Evolutionary conservation across 1,284 basidiomycete species (phyloP).

Genomic region (Sanghuangporus baumii): DNA sequence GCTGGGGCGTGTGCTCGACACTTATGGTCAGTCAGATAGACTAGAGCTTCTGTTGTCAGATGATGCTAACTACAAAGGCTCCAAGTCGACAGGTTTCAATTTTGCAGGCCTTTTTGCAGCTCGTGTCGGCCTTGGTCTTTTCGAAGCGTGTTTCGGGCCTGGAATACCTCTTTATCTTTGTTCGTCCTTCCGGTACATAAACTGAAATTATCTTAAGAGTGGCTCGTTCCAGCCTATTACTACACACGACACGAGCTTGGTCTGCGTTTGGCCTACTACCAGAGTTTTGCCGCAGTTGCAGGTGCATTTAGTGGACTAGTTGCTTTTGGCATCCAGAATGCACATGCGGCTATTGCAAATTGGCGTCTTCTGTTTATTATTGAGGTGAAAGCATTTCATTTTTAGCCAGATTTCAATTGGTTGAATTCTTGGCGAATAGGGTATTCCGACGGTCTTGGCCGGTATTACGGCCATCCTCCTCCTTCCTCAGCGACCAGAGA

Average conservation of each 20-base stretch:
- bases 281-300: conserved; percentile 73
- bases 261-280: conserved; percentile 70
- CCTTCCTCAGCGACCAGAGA: too few relatives aligned
- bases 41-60: background rate
- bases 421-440: conserved; percentile 62
- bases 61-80: background rate
- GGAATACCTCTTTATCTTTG: conserved; percentile 71
- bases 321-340: conserved; percentile 65
- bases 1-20: conserved; percentile 67
- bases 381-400: conserved; percentile 40
- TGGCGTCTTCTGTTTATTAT: conserved; percentile 76
- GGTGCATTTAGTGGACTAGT: conserved; percentile 74
- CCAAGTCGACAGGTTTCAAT: conserved; percentile 51
- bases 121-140: conserved; percentile 58
- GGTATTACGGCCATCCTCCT: too few relatives aligned
- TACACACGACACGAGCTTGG: conserved; percentile 73
- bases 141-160: conserved; percentile 71
- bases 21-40: conserved; percentile 46
- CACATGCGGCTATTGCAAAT: conserved; percentile 41
- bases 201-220: background rate
- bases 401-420: conserved; percentile 28
- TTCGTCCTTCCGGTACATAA: conserved; percentile 37
- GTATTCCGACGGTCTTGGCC: too few relatives aligned
- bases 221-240: conserved; percentile 53
- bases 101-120: conserved; percentile 51